phyloP scores from a whole-genome alignment of 2,329 filamentous ascomycete species.

The Aspergillus quadrilineatus region DNA sequence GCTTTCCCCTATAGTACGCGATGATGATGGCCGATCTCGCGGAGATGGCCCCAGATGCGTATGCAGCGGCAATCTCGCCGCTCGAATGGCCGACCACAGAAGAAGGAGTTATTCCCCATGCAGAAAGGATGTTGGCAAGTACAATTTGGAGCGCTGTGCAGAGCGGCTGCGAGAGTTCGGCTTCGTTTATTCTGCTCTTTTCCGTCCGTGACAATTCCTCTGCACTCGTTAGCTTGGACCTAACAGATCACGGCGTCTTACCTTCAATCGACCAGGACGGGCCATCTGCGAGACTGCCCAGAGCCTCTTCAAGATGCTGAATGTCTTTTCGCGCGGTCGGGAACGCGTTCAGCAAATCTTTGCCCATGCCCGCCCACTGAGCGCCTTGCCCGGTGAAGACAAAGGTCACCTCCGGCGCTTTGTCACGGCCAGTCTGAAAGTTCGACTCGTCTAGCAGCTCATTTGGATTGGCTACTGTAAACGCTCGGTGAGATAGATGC shows the following conservation, averaged over 20 bases:
- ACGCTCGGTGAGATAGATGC: slow-evolving; percentile 2
- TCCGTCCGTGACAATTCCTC: slow-evolving; percentile 11
- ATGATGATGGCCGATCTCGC: slow-evolving; percentile 20
- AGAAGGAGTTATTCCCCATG: slow-evolving; percentile 24
- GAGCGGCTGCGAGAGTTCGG: slow-evolving; percentile 32
- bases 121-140: slow-evolving; percentile 29
- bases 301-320: neutral
- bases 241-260: neutral
- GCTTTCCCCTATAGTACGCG: slow-evolving; percentile 24
- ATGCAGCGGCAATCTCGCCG: slow-evolving; percentile 41
- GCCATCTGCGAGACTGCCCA: neutral
- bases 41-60: slow-evolving; percentile 27
- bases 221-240: neutral
- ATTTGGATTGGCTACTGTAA: neutral
- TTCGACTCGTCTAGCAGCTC: neutral
- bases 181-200: slow-evolving; percentile 19
- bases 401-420: neutral
- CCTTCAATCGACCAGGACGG: neutral
- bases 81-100: slow-evolving; percentile 35
- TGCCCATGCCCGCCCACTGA: slow-evolving; percentile 32
- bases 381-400: slow-evolving; percentile 32
- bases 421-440: neutral
- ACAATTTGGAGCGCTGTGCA: slow-evolving; percentile 37
- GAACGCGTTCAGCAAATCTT: slow-evolving; percentile 13
- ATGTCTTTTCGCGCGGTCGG: neutral